Percentiles rank a stretch among this genome's conserved stretches.
Evolutionary conservation across 345 rosid species (phyloP).

Genomic region (Punica granatum): DNA sequence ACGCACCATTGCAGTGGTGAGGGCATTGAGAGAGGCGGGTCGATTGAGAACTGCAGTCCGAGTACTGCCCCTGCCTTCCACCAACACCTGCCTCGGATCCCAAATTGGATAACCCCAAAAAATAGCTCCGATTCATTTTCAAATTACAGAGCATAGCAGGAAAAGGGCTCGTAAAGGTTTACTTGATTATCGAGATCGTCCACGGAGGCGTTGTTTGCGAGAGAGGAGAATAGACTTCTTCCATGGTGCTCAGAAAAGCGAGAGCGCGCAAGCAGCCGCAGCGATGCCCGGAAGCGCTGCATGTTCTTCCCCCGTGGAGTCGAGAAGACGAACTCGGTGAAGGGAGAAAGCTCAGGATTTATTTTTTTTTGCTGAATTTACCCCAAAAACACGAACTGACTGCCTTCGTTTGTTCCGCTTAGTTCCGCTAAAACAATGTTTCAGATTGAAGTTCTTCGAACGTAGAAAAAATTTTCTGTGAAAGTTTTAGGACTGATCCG

Average conservation of each 20-base stretch:
- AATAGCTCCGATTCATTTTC: not conserved
- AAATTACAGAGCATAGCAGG: not conserved
- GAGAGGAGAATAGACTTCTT: constrained; percentile 38
- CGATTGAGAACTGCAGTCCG: constrained; percentile 80
- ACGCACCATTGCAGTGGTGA: constrained; percentile 59
- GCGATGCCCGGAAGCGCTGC: constrained; percentile 26
- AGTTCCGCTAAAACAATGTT: too few species aligned
- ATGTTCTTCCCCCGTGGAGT: constrained; percentile 3
- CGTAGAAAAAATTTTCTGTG: too few species aligned
- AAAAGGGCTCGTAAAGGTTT: not conserved
- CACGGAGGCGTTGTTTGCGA: constrained; percentile 23
- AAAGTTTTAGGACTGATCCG: too few species aligned
- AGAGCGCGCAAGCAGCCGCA: constrained; percentile 21
- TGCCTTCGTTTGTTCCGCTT: too few species aligned
- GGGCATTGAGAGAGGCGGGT: constrained; percentile 78
- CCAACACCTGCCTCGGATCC: constrained; percentile 41
- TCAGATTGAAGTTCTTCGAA: too few species aligned
- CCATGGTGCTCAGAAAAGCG: constrained; percentile 7
- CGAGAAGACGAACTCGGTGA: too few species aligned
- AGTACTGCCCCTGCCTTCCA: constrained; percentile 61
- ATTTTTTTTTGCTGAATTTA: too few species aligned
- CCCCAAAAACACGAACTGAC: too few species aligned
- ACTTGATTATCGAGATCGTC: constrained; percentile 56
- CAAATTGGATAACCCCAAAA: not conserved
- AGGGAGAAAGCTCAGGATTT: too few species aligned